These are phyloP conservation scores for Pythium monospermum DNA, from an alignment of 352 stramenopile species.

Conservation along the genomic window DNA sequence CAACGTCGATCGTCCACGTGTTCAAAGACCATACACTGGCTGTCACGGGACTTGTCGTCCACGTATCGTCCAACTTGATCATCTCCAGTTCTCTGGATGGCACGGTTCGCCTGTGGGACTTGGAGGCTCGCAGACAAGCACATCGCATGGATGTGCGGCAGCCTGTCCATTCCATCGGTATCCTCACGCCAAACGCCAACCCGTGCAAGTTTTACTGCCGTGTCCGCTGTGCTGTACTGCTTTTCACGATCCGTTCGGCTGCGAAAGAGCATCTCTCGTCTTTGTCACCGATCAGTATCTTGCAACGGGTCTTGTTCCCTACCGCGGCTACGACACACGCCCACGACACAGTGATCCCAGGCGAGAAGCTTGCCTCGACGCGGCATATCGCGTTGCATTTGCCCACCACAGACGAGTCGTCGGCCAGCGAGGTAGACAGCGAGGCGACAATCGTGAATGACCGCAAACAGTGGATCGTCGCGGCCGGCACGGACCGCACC, in stretches of 20 bases:
- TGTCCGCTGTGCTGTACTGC: conserved; percentile 42
- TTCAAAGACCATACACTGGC: conserved; percentile 69
- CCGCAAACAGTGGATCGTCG: conserved; percentile 40
- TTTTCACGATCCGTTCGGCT: conserved; percentile 63
- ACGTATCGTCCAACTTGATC: conserved; percentile 43
- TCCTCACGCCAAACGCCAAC: conserved; percentile 32
- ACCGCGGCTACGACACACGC: conserved; percentile 10
- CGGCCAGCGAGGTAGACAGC: not conserved
- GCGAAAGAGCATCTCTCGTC: conserved; percentile 62
- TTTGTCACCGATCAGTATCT: conserved; percentile 47
- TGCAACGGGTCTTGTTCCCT: conserved; percentile 44
- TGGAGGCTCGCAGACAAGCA: conserved; percentile 53
- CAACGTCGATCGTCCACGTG: conserved; percentile 46
- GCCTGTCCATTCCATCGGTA: conserved; percentile 35
- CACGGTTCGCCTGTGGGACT: conserved; percentile 59
- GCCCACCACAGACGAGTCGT: conserved; percentile 4
- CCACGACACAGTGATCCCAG: conserved; percentile 15
- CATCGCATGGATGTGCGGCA: conserved; percentile 55
- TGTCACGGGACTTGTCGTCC: conserved; percentile 49
- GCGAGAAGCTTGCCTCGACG: conserved; percentile 15
- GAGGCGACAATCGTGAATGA: not conserved
- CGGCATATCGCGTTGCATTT: not conserved
- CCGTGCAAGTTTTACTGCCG: conserved; percentile 57
- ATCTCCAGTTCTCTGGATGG: conserved; percentile 71
- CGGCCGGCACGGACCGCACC: conserved; percentile 61